phyloP scores from a whole-genome alignment of 805 yeast genomes.

The Kregervanrija delftensis region DNA sequence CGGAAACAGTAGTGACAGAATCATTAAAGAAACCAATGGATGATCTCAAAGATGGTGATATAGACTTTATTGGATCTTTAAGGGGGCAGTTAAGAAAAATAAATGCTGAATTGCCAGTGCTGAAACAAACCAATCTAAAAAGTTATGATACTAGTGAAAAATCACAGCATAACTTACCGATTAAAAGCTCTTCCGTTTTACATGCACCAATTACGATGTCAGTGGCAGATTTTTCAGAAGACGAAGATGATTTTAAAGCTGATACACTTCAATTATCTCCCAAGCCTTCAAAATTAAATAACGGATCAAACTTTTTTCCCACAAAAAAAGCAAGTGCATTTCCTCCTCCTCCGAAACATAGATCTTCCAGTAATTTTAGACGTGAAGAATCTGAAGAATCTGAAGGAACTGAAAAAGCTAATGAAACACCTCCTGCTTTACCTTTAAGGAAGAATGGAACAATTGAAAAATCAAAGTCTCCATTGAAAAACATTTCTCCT shows the following conservation, averaged over 20 bases:
- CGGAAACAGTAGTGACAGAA: no score
- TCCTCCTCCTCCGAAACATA: slow-evolving; percentile 7
- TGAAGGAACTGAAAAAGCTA: neutral
- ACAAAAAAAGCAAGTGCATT: slow-evolving; percentile 2
- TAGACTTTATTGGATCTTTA: slow-evolving; percentile 8
- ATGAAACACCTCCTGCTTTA: neutral
- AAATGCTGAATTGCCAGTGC: neutral
- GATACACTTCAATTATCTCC: neutral
- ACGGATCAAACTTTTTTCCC: neutral
- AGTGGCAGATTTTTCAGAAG: slow-evolving; percentile 1
- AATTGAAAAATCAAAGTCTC: neutral
- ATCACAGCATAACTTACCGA: slow-evolving; percentile 3
- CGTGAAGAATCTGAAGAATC: neutral
- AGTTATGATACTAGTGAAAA: neutral
- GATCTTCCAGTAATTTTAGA: neutral
- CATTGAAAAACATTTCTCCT: neutral
- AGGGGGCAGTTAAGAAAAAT: slow-evolving; percentile 13
- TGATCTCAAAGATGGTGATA: neutral
- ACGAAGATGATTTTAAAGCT: slow-evolving; percentile 1
- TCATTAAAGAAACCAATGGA: no score
- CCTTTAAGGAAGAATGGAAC: neutral
- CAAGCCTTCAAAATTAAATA: neutral
- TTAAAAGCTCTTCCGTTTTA: neutral
- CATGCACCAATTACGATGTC: slow-evolving; percentile 6
- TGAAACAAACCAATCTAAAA: no score